phyloP scores from a whole-genome alignment of 2,329 filamentous ascomycete species.

The Clonostachys byssicola region DNA sequence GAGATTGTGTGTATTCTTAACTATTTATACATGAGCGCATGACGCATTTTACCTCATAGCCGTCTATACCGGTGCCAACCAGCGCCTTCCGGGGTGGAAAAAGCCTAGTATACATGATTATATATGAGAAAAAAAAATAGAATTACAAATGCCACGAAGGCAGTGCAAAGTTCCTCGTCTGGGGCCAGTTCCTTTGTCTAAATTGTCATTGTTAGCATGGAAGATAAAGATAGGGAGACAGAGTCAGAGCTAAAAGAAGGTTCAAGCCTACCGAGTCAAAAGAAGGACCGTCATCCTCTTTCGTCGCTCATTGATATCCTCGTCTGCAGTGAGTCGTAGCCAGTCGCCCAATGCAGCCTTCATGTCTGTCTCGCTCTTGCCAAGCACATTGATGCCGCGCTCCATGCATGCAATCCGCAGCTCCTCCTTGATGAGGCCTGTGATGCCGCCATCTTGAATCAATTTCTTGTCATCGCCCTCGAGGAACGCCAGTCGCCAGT shows the following conservation, averaged over 20 bases:
- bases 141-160: conserved; percentile 32
- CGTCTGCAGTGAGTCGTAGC: conserved; percentile 38
- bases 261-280: conserved; percentile 31
- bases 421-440: conserved; percentile 57
- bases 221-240: background rate
- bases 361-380: conserved; percentile 53
- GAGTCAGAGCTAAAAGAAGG: background rate
- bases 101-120: background rate
- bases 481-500: conserved; percentile 56
- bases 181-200: conserved; percentile 34
- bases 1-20: too few species aligned
- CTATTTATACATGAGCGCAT: too few species aligned
- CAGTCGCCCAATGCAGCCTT: conserved; percentile 38
- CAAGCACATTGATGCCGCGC: conserved; percentile 56
- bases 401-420: conserved; percentile 67
- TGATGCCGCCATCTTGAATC: conserved; percentile 51
- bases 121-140: background rate
- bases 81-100: background rate
- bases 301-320: conserved; percentile 27
- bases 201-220: conserved; percentile 6
- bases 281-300: conserved; percentile 31
- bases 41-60: too few species aligned
- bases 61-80: too few species aligned
- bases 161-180: conserved; percentile 31
- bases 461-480: conserved; percentile 69